phyloP scores from a whole-genome alignment of 768 basidiomycete species.

The Ephemerocybe angulata region DNA sequence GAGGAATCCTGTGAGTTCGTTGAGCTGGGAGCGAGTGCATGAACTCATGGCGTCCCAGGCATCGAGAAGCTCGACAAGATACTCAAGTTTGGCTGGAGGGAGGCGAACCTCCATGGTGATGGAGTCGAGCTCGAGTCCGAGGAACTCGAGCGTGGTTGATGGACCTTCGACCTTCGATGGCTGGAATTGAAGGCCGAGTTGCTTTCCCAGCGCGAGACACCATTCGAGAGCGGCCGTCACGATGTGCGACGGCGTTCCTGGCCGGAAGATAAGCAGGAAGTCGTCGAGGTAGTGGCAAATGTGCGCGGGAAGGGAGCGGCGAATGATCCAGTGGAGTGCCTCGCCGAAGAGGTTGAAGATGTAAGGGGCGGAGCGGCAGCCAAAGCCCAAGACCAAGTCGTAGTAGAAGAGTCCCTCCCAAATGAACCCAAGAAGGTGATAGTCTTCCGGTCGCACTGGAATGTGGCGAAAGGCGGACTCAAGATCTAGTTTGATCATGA shows the following conservation, averaged over 20 bases:
- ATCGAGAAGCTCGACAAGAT: conserved; percentile 19
- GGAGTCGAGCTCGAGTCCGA: conserved; percentile 24
- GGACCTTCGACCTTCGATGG: conserved; percentile 24
- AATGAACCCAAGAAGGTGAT: conserved; percentile 29
- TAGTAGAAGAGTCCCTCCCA: conserved; percentile 27
- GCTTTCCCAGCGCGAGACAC: conserved; percentile 22
- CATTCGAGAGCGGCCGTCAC: conserved; percentile 23
- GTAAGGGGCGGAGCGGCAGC: conserved; percentile 30
- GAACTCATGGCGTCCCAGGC: conserved; percentile 14
- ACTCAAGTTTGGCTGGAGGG: conserved; percentile 22
- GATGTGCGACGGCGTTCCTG: background rate
- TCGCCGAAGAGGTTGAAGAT: conserved; percentile 39
- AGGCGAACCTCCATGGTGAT: conserved; percentile 28
- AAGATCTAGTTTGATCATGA: conserved; percentile 33
- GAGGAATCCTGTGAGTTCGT: background rate
- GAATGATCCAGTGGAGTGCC: conserved; percentile 38
- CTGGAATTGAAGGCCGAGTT: conserved; percentile 30
- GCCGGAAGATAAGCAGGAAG: conserved; percentile 26
- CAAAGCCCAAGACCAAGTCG: conserved; percentile 29
- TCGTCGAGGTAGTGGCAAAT: conserved; percentile 35
- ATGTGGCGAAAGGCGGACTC: conserved; percentile 35
- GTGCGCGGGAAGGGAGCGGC: conserved; percentile 23
- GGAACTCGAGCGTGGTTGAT: conserved; percentile 19
- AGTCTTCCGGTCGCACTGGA: conserved; percentile 25
- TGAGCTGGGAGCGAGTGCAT: background rate